These are phyloP conservation scores for Exophiala alcalophila DNA, from an alignment of 2,329 filamentous ascomycete species.

Conservation along the genomic window DNA sequence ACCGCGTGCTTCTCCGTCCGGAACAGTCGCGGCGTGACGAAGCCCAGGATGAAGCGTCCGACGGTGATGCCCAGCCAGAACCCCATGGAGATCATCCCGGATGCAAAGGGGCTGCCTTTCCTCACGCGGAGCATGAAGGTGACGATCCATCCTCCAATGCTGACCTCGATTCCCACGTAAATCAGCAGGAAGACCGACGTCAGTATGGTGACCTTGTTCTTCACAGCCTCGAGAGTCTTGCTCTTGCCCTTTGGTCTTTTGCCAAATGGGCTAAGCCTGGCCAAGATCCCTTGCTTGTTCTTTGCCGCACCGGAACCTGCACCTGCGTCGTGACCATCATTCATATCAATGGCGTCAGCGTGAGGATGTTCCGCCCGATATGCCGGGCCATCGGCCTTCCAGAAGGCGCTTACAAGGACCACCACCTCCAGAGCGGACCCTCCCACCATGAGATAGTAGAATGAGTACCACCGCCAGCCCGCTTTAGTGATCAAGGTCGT, in stretches of 20 bases:
- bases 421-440: constrained; percentile 21
- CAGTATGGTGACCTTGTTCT: constrained; percentile 61
- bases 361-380: constrained; percentile 21
- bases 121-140: constrained; percentile 74
- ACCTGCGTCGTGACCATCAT: constrained; percentile 58
- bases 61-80: constrained; percentile 75
- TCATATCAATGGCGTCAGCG: constrained; percentile 45
- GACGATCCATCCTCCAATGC: constrained; percentile 75
- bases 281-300: constrained; percentile 56
- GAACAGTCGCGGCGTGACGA: constrained; percentile 65
- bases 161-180: constrained; percentile 72
- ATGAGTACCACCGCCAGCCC: constrained; percentile 61
- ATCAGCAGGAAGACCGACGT: constrained; percentile 69
- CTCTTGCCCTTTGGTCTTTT: constrained; percentile 69
- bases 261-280: constrained; percentile 59
- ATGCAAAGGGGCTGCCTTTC: constrained; percentile 64
- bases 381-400: constrained; percentile 24
- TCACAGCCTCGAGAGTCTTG: constrained; percentile 33
- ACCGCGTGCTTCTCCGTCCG: constrained; percentile 66
- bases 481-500: constrained; percentile 57
- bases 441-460: constrained; percentile 67
- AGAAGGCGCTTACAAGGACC: constrained; percentile 53
- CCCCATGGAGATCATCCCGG: constrained; percentile 69
- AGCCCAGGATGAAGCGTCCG: constrained; percentile 67
- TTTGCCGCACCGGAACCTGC: constrained; percentile 63